These are phyloP conservation scores for Ogataea zsoltii DNA, from an alignment of 805 yeast genomes.

Conservation along the genomic window DNA sequence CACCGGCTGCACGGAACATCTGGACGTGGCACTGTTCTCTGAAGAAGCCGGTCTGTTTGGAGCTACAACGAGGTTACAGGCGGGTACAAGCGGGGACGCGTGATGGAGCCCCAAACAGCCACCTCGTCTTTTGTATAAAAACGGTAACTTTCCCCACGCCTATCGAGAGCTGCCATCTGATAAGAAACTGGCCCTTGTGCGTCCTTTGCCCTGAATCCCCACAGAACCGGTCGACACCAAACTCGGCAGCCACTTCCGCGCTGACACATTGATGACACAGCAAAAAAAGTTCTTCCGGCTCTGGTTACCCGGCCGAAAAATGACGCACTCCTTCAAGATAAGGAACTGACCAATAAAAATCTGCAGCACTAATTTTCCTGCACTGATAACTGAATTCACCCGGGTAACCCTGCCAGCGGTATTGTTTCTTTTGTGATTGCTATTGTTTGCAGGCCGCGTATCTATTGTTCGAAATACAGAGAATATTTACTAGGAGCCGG, in stretches of 20 bases:
- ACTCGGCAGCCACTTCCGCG: slow-evolving; percentile 5
- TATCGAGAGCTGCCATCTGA: background rate
- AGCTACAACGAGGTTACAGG: too few relatives aligned
- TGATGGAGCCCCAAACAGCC: background rate
- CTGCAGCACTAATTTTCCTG: background rate
- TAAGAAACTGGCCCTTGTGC: background rate
- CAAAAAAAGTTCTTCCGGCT: background rate
- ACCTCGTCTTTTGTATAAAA: slow-evolving; percentile 1
- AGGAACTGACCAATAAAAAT: background rate
- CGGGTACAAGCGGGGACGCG: too few relatives aligned
- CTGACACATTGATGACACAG: background rate
- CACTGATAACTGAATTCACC: background rate
- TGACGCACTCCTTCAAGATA: background rate
- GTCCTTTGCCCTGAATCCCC: slow-evolving; percentile 1
- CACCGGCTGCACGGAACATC: too few relatives aligned
- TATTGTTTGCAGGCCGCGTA: background rate
- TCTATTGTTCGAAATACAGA: background rate
- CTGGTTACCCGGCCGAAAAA: background rate
- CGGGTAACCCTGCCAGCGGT: background rate
- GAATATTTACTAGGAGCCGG: background rate
- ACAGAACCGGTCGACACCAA: background rate
- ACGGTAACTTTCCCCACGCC: background rate
- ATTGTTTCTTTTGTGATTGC: slow-evolving; percentile 1
- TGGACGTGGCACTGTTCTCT: too few relatives aligned
- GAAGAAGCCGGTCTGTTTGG: too few relatives aligned